phyloP scores from a whole-genome alignment of 2,329 filamentous ascomycete species.

The Myriosclerotinia duriaeana region DNA sequence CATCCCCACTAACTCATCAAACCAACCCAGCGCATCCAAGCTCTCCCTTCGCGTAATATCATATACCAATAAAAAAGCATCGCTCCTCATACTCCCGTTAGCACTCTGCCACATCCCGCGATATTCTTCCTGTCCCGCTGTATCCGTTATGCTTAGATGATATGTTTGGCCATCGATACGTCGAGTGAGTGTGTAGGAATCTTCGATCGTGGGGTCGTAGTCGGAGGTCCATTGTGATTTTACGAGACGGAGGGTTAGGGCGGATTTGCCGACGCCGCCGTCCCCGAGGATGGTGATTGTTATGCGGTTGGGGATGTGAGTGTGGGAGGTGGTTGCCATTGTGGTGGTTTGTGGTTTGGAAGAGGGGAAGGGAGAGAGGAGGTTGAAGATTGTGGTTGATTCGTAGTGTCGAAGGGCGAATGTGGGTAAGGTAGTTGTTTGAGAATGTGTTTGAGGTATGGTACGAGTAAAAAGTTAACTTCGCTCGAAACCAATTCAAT shows the following conservation, averaged over 20 bases:
- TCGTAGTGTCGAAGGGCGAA: not conserved
- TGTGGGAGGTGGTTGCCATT: not conserved
- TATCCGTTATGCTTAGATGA: slow-evolving; percentile 77
- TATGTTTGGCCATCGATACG: slow-evolving; percentile 75
- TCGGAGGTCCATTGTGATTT: slow-evolving; percentile 82
- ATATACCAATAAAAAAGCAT: slow-evolving; percentile 84
- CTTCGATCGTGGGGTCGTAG: slow-evolving; percentile 78
- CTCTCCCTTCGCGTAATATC: slow-evolving; percentile 73
- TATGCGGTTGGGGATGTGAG: slow-evolving; percentile 44
- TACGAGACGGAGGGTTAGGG: slow-evolving; percentile 79
- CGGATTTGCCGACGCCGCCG: slow-evolving; percentile 81
- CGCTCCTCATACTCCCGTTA: slow-evolving; percentile 71
- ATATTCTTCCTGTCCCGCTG: slow-evolving; percentile 88
- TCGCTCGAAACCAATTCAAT: not conserved
- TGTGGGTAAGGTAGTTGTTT: not conserved
- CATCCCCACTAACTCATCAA: slow-evolving; percentile 81
- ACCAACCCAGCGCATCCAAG: slow-evolving; percentile 71
- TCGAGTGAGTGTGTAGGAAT: slow-evolving; percentile 81
- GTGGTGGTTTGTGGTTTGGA: not conserved
- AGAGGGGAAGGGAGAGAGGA: not conserved
- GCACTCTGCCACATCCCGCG: slow-evolving; percentile 70
- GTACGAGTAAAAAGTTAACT: not conserved
- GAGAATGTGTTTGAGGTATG: slow-evolving; percentile 11
- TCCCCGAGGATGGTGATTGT: slow-evolving; percentile 84
- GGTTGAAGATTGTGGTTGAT: not conserved